These are phyloP conservation scores for Hanseniaspora lachancei DNA, from an alignment of 805 yeast genomes.

Conservation along the genomic window DNA sequence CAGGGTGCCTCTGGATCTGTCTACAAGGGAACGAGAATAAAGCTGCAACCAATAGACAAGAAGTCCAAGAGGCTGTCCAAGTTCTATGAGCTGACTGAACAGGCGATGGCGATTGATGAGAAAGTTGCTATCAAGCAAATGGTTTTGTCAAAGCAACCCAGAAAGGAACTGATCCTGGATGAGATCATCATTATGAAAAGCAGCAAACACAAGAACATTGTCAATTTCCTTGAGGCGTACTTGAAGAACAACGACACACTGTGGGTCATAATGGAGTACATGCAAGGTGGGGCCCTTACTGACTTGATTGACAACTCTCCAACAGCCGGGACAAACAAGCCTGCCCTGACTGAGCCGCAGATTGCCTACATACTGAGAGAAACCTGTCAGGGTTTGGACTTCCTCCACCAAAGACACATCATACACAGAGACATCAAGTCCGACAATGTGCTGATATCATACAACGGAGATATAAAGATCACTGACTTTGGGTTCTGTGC, in stretches of 20 bases:
- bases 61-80: slow-evolving; percentile 14
- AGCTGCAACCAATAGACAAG: slow-evolving; percentile 24
- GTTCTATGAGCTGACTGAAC: slow-evolving; percentile 17
- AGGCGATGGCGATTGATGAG: slow-evolving; percentile 31
- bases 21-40: slow-evolving; percentile 60
- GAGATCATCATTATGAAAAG: slow-evolving; percentile 96
- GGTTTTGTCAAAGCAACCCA: slow-evolving; percentile 79
- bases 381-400: slow-evolving; percentile 80
- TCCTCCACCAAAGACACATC: slow-evolving; percentile 79
- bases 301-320: slow-evolving; percentile 88
- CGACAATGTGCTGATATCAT: slow-evolving; percentile 78
- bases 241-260: slow-evolving; percentile 64
- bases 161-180: slow-evolving; percentile 88
- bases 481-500: slow-evolving; percentile 99
- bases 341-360: slow-evolving; percentile 62
- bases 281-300: slow-evolving; percentile 97
- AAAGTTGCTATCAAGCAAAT: slow-evolving; percentile 94
- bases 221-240: slow-evolving; percentile 84
- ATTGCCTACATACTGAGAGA: slow-evolving; percentile 85
- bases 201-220: slow-evolving; percentile 86
- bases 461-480: slow-evolving; percentile 73
- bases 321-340: slow-evolving; percentile 26
- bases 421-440: slow-evolving; percentile 96
- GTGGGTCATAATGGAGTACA: slow-evolving; percentile 99
- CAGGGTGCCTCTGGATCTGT: slow-evolving; percentile 98